phyloP scores from a whole-genome alignment of 805 yeast genomes.

The Metschnikowia vanudenii region DNA sequence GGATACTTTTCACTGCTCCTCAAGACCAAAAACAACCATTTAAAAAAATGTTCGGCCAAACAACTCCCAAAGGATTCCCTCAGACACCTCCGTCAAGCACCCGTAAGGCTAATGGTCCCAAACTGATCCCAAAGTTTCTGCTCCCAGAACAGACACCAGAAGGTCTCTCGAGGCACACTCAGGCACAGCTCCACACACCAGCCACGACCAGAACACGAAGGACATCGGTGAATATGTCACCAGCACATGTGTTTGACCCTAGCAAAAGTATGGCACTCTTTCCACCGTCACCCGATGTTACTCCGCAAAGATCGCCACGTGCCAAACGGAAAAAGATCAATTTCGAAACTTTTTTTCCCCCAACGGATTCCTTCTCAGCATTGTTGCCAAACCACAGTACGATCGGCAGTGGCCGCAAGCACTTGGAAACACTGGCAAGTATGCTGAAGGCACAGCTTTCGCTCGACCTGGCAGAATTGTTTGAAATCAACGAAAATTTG shows the following conservation, averaged over 20 bases:
- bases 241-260: not conserved
- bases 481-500: conserved; percentile 23
- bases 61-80: conserved; percentile 9
- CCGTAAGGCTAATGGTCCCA: conserved; percentile 3
- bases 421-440: conserved; percentile 4
- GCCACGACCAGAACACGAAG: conserved; percentile 7
- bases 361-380: conserved; percentile 21
- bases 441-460: conserved; percentile 10
- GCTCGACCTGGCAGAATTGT: conserved; percentile 22
- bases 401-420: conserved; percentile 37
- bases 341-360: conserved; percentile 13
- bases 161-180: not conserved
- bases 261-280: conserved; percentile 8
- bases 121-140: conserved; percentile 10
- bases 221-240: conserved; percentile 3
- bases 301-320: conserved; percentile 33
- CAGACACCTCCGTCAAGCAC: conserved; percentile 14
- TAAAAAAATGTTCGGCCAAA: conserved; percentile 2
- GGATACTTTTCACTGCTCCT: too few relatives aligned
- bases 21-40: not conserved
- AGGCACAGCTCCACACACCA: conserved; percentile 14
- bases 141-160: conserved; percentile 11
- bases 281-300: conserved; percentile 32
- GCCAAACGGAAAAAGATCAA: conserved; percentile 20
- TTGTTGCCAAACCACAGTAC: conserved; percentile 39